Evolutionary conservation across 2,329 filamentous ascomycete species (phyloP).

Genomic region (Colletotrichum coccodes): DNA sequence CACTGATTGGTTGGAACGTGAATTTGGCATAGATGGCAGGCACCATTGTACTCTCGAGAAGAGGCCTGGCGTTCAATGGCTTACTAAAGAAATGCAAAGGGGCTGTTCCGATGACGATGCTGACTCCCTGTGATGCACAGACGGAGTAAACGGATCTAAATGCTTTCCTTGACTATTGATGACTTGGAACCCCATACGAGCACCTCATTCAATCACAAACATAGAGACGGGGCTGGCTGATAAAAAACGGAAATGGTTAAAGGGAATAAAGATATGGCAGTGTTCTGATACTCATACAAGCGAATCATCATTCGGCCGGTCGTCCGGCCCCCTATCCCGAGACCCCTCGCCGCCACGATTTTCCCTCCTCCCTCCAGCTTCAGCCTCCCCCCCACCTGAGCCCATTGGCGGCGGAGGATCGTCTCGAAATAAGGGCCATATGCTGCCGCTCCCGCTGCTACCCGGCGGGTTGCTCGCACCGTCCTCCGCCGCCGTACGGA

Average conservation of each 20-base stretch:
- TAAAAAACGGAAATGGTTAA: slow-evolving; percentile 18
- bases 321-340: slow-evolving; percentile 17
- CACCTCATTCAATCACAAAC: background rate
- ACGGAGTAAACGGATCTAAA: no score
- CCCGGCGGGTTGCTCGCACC: slow-evolving; percentile 31
- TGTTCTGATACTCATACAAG: slow-evolving; percentile 43
- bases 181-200: no score
- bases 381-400: background rate
- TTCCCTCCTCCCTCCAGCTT: background rate
- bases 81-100: no score
- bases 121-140: no score
- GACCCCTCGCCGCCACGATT: slow-evolving; percentile 9
- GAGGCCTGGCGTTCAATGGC: no score
- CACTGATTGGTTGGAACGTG: no score
- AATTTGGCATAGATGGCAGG: no score
- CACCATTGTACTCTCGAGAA: no score
- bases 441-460: slow-evolving; percentile 20
- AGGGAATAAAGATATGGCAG: slow-evolving; percentile 29
- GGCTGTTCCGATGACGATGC: no score
- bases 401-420: background rate
- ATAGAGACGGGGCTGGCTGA: background rate
- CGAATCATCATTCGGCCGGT: slow-evolving; percentile 38
- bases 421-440: slow-evolving; percentile 27
- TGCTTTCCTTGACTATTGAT: background rate
- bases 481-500: slow-evolving; percentile 29